These are phyloP conservation scores for Hyphopichia burtonii DNA, from an alignment of 1,139 yeast species.

Conservation along the genomic window DNA sequence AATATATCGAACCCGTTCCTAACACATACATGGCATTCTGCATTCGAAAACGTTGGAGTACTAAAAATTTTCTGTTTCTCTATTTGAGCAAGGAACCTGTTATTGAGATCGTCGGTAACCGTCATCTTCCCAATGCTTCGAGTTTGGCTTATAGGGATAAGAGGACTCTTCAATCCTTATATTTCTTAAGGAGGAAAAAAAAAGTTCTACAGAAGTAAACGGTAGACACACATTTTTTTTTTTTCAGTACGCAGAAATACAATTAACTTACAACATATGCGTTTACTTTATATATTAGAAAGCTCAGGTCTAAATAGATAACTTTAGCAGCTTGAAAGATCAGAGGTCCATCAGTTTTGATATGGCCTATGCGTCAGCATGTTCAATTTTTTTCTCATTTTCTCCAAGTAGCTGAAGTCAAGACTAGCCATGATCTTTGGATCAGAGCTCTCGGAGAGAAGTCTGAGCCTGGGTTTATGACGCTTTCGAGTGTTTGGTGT, in stretches of 20 bases:
- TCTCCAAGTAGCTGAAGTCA: neutral
- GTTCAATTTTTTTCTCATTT: neutral
- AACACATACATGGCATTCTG: conserved; percentile 4
- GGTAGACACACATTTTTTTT: too few relatives aligned
- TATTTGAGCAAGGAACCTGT: neutral
- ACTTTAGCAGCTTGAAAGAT: too few relatives aligned
- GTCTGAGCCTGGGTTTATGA: neutral
- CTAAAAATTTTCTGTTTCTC: neutral
- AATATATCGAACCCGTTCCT: conserved; percentile 28
- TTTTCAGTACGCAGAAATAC: too few relatives aligned
- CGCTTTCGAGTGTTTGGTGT: neutral
- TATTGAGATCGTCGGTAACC: neutral
- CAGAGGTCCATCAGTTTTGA: too few relatives aligned
- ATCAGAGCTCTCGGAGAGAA: neutral
- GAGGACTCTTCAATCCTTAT: too few relatives aligned
- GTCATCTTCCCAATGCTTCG: neutral
- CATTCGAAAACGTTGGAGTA: neutral
- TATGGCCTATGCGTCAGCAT: too few relatives aligned
- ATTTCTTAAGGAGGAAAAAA: neutral
- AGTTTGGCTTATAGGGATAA: too few relatives aligned
- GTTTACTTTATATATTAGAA: too few relatives aligned
- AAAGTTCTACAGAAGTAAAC: neutral
- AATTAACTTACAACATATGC: too few relatives aligned
- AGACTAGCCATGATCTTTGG: neutral
- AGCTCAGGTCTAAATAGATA: too few relatives aligned